These are phyloP conservation scores for Trichopus zeylanicus DNA, from an alignment of 116 monocot genomes.

Conservation along the genomic window DNA sequence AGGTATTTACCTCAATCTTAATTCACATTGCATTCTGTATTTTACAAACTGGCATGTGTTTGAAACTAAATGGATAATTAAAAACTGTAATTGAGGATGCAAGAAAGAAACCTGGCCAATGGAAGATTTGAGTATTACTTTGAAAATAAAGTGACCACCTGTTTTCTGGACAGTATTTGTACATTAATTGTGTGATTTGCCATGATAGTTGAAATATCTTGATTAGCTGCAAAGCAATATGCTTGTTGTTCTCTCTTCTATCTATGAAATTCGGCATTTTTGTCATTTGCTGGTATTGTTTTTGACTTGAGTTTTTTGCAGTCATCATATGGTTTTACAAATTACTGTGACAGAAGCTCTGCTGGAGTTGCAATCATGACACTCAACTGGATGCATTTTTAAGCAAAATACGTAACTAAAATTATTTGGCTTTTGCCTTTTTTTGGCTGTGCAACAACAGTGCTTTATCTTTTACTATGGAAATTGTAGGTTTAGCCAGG, in stretches of 20 bases:
- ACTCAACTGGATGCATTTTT: constrained; percentile 86
- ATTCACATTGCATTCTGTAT: neutral
- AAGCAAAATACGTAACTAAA: constrained; percentile 52
- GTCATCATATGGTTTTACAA: constrained; percentile 92
- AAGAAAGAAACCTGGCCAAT: neutral
- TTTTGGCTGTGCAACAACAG: neutral
- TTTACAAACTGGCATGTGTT: neutral
- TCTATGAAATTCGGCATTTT: neutral
- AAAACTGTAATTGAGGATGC: neutral
- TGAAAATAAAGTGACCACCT: neutral
- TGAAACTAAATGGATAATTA: neutral
- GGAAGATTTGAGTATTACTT: neutral
- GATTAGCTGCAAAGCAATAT: neutral
- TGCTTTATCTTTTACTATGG: neutral
- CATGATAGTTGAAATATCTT: neutral
- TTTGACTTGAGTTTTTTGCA: constrained; percentile 37
- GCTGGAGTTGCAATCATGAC: constrained; percentile 76
- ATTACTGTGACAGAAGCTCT: constrained; percentile 78
- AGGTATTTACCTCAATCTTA: neutral
- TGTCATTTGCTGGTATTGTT: neutral
- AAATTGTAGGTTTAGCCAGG: constrained; percentile 60
- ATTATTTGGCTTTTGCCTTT: neutral
- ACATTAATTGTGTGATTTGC: neutral
- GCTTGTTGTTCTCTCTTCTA: neutral
- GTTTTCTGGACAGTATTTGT: neutral